Evolutionary conservation across 306 rosid genomes (phyloP), one percentile per base, ranked within the genome.

Genomic region (Cercis canadensis): DNA sequence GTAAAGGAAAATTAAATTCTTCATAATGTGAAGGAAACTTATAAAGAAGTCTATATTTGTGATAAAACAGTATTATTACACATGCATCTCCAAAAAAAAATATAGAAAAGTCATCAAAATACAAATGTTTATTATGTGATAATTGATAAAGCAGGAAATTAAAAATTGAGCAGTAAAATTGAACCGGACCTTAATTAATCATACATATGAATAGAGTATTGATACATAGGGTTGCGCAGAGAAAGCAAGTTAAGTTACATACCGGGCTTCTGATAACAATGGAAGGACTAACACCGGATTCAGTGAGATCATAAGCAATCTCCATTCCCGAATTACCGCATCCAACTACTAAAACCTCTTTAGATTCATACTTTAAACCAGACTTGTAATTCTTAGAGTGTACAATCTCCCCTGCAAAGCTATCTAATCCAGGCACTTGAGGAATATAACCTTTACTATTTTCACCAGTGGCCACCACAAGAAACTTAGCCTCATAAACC

Each of bases 281-380:
- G 2, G 64, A 75, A 34, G 81, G 3, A 2, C 0, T 29, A 24
- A 76, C 74, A 34, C 36, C 31, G 11, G 7, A 65, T 0, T 69
- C 32, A 12, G 59, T 16, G 5, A 80, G 58, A n/a, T 80, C 84
- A 62, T 75, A 78, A 21, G 81, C 75, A 33, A 85, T 80, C 70
- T 90, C 96, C 90, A 90, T 90, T 13, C 88, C 90, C 0, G 90
- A 90, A 73, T 90, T 90, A 0, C 92, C 88, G 39, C 80, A 78
- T 0, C 96, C 95, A 60, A 90, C 86, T 0, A 90, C 95, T 62
- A 88, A 62, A 57, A 84, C 92, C 4, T 65, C 63, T 62, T 84
- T 75, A 0, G 70, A 66, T 36, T 63, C 51, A 52, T 70, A 86
- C 40, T 43, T 68, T 0, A 44, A 53, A 24, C 92, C 92, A 1